These are phyloP conservation scores for Mycena metata DNA, from an alignment of 768 basidiomycete species.

Conservation along the genomic window DNA sequence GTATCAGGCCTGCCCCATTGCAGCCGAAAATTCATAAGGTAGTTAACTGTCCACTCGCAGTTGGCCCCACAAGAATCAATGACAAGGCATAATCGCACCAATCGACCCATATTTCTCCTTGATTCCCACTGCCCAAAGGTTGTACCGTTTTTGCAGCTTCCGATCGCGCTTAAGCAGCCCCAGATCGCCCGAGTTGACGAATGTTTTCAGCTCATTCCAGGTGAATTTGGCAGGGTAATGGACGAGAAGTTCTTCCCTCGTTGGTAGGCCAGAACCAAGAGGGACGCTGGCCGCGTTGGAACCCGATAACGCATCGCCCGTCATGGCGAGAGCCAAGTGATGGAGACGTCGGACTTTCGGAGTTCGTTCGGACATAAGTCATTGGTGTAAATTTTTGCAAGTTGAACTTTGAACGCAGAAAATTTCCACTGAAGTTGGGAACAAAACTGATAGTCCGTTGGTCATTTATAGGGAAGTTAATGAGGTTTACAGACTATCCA, in stretches of 20 bases:
- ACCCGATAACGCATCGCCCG: conserved; percentile 1
- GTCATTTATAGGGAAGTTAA: conserved; percentile 34
- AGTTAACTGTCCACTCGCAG: conserved; percentile 64
- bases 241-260: conserved; percentile 71
- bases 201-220: conserved; percentile 81
- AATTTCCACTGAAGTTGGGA: neutral
- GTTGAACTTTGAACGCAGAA: too few species aligned
- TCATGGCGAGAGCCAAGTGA: neutral
- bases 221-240: conserved; percentile 85
- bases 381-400: too few species aligned
- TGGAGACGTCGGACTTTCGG: neutral
- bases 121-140: conserved; percentile 68
- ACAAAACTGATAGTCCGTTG: neutral
- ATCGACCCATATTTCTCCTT: conserved; percentile 73
- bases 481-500: conserved; percentile 74
- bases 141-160: conserved; percentile 76
- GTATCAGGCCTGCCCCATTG: conserved; percentile 83
- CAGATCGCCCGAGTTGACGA: conserved; percentile 86
- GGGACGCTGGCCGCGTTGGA: conserved; percentile 48
- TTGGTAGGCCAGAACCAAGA: conserved; percentile 73
- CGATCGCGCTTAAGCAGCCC: conserved; percentile 83
- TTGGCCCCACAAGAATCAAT: conserved; percentile 3
- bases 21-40: conserved; percentile 75
- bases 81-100: conserved; percentile 56
- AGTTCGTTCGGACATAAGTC: neutral